Conservation (phyloP, 2,329 filamentous ascomycete species). For the Botrytis paeoniae region DNA sequence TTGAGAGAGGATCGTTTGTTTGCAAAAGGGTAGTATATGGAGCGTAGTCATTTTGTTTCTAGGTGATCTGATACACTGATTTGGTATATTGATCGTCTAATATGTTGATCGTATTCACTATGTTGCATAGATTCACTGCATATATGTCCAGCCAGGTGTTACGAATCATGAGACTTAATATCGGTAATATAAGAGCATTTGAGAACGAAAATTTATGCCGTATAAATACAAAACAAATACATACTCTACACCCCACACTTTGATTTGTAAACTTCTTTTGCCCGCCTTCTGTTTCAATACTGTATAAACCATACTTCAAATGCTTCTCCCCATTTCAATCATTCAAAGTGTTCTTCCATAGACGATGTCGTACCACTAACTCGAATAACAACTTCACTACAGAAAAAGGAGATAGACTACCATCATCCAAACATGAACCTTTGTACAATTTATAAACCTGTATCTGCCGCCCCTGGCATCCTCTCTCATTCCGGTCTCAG, state of each 20-base stretch:
- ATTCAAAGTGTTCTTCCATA: background rate
- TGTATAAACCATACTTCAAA: background rate
- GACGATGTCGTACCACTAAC: background rate
- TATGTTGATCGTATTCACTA: background rate
- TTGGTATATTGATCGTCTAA: background rate
- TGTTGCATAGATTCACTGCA: background rate
- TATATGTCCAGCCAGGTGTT: too few species aligned
- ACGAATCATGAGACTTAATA: background rate
- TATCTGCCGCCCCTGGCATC: background rate
- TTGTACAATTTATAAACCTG: background rate
- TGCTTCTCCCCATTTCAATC: too few species aligned
- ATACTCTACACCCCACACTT: background rate
- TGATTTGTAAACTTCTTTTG: background rate
- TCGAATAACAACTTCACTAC: background rate
- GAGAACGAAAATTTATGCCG: fast-evolving
- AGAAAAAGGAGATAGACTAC: too few species aligned
- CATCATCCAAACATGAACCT: background rate
- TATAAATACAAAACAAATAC: background rate
- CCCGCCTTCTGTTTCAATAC: background rate
- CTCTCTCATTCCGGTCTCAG: too few species aligned
- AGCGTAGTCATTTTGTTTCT: too few species aligned
- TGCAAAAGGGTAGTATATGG: too few species aligned
- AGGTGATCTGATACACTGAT: too few species aligned
- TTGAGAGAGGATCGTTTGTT: too few species aligned
- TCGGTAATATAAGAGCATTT: background rate